Base-by-base conservation (phyloP, 2,329 filamentous ascomycete genomes). In the Furcasterigmium sp. region DNA sequence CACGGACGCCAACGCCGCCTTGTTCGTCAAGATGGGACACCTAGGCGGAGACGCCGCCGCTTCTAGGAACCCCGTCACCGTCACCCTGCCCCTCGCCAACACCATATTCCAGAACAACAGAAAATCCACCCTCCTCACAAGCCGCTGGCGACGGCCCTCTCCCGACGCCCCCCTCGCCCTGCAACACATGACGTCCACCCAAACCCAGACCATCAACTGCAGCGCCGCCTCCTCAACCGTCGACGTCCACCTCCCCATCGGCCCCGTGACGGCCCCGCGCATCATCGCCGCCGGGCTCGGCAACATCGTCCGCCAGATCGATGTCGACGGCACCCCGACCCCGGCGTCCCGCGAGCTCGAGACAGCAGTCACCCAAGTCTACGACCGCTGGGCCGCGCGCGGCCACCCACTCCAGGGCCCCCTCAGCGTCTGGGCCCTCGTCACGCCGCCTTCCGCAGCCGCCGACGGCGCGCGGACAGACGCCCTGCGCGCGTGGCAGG, bases 311-410 rank as follows among this genome's bases (percentile, higher is more conserved):
- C 78, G 84, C 25, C 75, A 78, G 34, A 58, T 91, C 9, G 67
- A 77, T 14, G 64, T 75, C 15, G 56, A 69, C 18, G 70, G 67
- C 5, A 58, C 64, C 25, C 54, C 62, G 2, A 65, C 73, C 0
- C 81, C 84, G 11, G 86, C 87, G 3, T 90, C 85, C 1, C 71
- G 75, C 21, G 87, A 91, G 57, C 69, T 91, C 2, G 87, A 93
- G 58, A 59, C 58, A 15, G 70, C 76, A 5, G 81, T 91, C 3
- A 75, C 79, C 5, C 62, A 64, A 7, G 75, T 84, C 23, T 77
- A 84, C 46, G 65, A 71, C 20, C 56, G 64, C 20, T 61, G 63
- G 21, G 32, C 32, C 4, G 32, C 32, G 46, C 26, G 44, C 50
- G 19, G 43, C 52, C 15, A 54, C 68, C 30, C 62, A 72, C 8